These are phyloP conservation scores for Orbilia ellipsospora DNA, from an alignment of 2,329 filamentous ascomycete species.

Conservation along the genomic window DNA sequence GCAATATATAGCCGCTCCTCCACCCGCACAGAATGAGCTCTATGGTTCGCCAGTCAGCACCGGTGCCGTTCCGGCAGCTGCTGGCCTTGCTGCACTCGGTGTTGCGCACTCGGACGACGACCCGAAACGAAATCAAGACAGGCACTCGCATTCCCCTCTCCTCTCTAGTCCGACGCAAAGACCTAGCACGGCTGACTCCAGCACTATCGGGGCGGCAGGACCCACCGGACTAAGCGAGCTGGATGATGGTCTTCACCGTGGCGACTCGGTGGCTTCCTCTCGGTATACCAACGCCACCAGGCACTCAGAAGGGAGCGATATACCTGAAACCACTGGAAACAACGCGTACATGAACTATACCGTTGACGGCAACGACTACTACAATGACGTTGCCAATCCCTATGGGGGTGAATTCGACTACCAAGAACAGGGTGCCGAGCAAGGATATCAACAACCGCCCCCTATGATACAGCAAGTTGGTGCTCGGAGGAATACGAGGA, in stretches of 20 bases:
- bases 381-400: conserved; percentile 70
- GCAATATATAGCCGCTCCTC: conserved; percentile 8
- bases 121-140: conserved; percentile 70
- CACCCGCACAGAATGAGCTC: conserved; percentile 38
- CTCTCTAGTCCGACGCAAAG: conserved; percentile 66
- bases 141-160: conserved; percentile 75
- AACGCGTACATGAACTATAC: conserved; percentile 65
- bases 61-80: conserved; percentile 7
- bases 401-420: conserved; percentile 65
- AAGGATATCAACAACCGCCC: conserved; percentile 66
- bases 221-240: conserved; percentile 75
- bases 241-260: conserved; percentile 79
- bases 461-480: conserved; percentile 94
- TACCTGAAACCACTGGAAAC: conserved; percentile 35
- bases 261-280: conserved; percentile 94
- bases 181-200: conserved; percentile 74
- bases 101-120: conserved; percentile 28
- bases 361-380: conserved; percentile 66
- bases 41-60: conserved; percentile 36
- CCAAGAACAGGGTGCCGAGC: conserved; percentile 60
- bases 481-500: conserved; percentile 90
- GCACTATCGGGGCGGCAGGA: conserved; percentile 85
- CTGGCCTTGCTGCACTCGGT: conserved; percentile 20
- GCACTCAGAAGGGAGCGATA: conserved; percentile 74
- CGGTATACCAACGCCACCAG: conserved; percentile 84